Evolutionary conservation across 176 grass and related monocot species (phyloP), one percentile per base, ranked within the genome.

Genomic region (Oryza meridionalis): DNA sequence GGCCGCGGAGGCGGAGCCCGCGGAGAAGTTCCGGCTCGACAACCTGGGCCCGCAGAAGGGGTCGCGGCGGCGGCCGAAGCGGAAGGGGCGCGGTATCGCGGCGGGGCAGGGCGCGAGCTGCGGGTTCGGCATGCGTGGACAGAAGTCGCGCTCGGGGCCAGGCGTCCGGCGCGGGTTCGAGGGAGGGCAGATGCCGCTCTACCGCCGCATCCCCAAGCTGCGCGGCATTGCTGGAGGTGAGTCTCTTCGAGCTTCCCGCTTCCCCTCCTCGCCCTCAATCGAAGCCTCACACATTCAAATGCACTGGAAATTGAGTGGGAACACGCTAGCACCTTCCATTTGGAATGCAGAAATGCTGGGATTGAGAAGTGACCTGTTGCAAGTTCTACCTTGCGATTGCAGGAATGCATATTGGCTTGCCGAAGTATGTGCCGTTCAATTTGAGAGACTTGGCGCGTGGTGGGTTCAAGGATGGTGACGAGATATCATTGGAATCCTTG

Each of bases 41-140:
- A 99, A 99, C 78, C 85, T 99, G 53, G 85, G 89, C 1, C 96
- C 93, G 27, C 96, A 99, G 77, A 79, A 86, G 26, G 96, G 96
- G 19, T 94, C 96, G 9, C 85, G 85, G 81, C 90, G 83, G 66
- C 67, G 46, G 17, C 77, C 69, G 25, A 99, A 96, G 85, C 74
- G 96, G 77, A 99, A 99, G 80, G 96, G 96, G 25, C 87, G 93
- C 22, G 93, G 96, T 73, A 99, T 92, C 66, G 67, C 96, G 6
- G 96, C 96, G 42, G 96, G 96, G 45, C 96, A 99, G 88, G 96
- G 96, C 70, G 91, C 92, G 74, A 96, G 93, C 83, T 99, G 93
- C 65, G 93, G 96, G 67, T 96, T 96, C 62, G 93, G 96, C 2
- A 99, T 99, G 96, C 77, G 96, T 10, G 93, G 96, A 21, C 96